These are phyloP conservation scores for Diplodia seriata DNA, from an alignment of 2,329 filamentous ascomycete genomes.

Conservation along the genomic window DNA sequence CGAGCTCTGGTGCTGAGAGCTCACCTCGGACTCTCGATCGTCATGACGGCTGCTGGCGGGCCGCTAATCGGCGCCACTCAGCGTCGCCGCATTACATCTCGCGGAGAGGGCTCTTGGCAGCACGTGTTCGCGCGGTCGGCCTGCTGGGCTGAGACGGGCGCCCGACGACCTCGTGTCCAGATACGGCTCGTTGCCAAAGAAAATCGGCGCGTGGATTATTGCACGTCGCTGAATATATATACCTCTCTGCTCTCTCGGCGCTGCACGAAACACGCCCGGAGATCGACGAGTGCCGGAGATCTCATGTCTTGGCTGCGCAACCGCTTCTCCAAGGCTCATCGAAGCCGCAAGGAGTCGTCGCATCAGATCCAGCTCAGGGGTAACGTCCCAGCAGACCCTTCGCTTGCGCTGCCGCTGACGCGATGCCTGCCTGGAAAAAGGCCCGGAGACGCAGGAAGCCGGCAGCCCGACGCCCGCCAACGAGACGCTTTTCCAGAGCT, in stretches of 20 bases:
- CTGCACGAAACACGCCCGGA: neutral
- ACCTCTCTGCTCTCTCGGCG: neutral
- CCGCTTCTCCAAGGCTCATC: constrained; percentile 22
- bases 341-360: constrained; percentile 20
- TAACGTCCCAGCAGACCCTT: neutral
- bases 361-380: constrained; percentile 23
- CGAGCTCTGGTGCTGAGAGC: constrained; percentile 1
- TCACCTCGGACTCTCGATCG: constrained; percentile 23
- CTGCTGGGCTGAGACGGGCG: neutral
- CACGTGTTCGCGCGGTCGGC: constrained; percentile 20
- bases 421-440: neutral
- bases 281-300: constrained; percentile 20
- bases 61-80: constrained; percentile 31
- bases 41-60: constrained; percentile 28
- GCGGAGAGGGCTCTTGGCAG: constrained; percentile 1
- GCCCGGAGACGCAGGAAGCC: constrained; percentile 15
- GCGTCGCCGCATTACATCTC: constrained; percentile 12
- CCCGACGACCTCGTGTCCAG: constrained; percentile 16
- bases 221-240: neutral
- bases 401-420: constrained; percentile 11
- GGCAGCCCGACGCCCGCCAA: constrained; percentile 17
- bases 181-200: constrained; percentile 7
- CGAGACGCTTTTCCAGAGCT: constrained; percentile 67
- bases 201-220: neutral
- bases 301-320: constrained; percentile 24